Conservation (phyloP, 192 early-diverging fungal species). For the Entomortierella beljakovae region DNA sequence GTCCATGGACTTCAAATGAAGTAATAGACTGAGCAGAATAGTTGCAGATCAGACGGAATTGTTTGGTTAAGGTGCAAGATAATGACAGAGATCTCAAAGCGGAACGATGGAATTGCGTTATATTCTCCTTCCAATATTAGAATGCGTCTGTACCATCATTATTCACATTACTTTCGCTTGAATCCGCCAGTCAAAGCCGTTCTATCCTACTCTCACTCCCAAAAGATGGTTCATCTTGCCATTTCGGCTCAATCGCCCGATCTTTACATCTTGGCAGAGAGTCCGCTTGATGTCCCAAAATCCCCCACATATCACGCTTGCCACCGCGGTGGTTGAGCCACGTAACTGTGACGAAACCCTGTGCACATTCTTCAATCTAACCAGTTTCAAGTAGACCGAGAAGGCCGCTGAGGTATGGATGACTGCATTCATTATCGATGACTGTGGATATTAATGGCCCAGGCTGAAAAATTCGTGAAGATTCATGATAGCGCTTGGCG, state of each 20-base stretch:
- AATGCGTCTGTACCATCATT: neutral
- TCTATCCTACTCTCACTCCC: neutral
- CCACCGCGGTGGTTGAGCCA: too few species aligned
- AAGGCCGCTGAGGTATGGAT: neutral
- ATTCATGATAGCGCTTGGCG: neutral
- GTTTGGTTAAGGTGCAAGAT: neutral
- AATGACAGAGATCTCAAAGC: neutral
- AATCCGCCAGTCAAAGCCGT: neutral
- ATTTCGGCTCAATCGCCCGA: neutral
- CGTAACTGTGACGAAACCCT: too few species aligned
- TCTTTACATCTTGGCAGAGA: neutral
- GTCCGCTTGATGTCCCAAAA: neutral
- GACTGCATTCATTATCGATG: neutral
- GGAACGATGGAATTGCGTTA: too few species aligned
- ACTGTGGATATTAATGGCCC: neutral
- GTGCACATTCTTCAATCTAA: neutral
- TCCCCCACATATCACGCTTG: too few species aligned
- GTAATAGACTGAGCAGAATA: neutral
- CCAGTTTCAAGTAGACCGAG: neutral
- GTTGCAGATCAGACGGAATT: neutral
- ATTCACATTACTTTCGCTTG: neutral
- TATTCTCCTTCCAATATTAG: neutral
- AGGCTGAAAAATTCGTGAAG: neutral
- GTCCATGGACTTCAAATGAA: neutral
- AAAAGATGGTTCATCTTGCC: neutral